phyloP scores from a whole-genome alignment of 495 filamentous ascomycete species.

The Penicillium cinerascens region DNA sequence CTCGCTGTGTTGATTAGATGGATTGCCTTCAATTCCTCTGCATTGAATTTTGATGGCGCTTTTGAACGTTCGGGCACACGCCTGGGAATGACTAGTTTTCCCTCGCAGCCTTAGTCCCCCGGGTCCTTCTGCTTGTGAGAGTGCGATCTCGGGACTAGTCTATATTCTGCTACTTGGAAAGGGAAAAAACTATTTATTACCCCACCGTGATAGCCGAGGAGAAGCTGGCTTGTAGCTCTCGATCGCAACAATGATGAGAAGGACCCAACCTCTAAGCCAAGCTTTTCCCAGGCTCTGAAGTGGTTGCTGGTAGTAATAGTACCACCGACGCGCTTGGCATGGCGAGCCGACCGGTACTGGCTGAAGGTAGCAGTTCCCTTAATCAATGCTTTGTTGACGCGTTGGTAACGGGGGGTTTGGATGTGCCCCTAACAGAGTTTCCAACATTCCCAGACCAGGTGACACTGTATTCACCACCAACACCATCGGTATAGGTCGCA shows the following conservation, averaged over 20 bases:
- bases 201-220: slow-evolving; percentile 47
- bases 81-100: too few species aligned
- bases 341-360: slow-evolving; percentile 61
- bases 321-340: slow-evolving; percentile 50
- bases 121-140: too few species aligned
- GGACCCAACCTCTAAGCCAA: slow-evolving; percentile 47
- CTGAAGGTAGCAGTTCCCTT: slow-evolving; percentile 56
- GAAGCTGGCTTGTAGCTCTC: slow-evolving; percentile 58
- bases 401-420: slow-evolving; percentile 53
- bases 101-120: too few species aligned
- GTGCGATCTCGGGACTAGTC: too few species aligned
- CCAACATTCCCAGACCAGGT: not conserved
- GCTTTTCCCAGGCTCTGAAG: slow-evolving; percentile 58
- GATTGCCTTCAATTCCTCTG: too few species aligned
- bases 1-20: too few species aligned
- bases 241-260: slow-evolving; percentile 59
- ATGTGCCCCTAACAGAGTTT: slow-evolving; percentile 24
- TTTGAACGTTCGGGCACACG: too few species aligned
- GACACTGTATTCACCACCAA: not conserved
- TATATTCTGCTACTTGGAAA: too few species aligned
- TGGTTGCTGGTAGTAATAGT: slow-evolving; percentile 54
- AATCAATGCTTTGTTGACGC: slow-evolving; percentile 59
- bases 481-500: not conserved
- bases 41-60: too few species aligned
- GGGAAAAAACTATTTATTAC: too few species aligned